Conservation (phyloP, 805 yeast genomes). For the Torulaspora microellipsoides region DNA sequence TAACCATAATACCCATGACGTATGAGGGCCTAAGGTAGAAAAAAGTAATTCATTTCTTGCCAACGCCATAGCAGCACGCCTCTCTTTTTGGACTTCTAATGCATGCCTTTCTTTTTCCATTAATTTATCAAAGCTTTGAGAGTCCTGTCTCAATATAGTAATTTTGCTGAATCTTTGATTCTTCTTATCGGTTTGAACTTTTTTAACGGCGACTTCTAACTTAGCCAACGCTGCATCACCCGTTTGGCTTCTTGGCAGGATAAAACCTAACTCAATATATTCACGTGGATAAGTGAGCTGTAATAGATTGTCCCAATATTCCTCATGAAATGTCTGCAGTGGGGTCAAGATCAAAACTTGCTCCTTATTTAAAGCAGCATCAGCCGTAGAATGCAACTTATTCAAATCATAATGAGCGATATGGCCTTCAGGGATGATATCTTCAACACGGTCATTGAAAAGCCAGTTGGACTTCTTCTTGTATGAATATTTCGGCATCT, state of each 20-base stretch:
- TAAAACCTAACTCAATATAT: constrained; percentile 83
- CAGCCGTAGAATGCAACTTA: constrained; percentile 62
- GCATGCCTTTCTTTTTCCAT: constrained; percentile 90
- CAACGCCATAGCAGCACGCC: constrained; percentile 87
- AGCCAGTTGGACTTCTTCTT: constrained; percentile 37
- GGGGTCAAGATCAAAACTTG: constrained; percentile 86
- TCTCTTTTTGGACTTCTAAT: constrained; percentile 73
- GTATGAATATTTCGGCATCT: constrained; percentile 46
- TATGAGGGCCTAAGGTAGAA: constrained; percentile 82
- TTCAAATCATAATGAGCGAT: constrained; percentile 83
- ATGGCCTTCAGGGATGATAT: constrained; percentile 63
- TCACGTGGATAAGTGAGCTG: constrained; percentile 77
- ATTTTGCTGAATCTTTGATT: constrained; percentile 72
- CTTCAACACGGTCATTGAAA: constrained; percentile 48
- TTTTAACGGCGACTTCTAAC: constrained; percentile 72
- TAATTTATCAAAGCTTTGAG: constrained; percentile 69
- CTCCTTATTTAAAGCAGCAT: constrained; percentile 72
- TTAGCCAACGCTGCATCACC: constrained; percentile 75
- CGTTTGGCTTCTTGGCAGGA: constrained; percentile 73
- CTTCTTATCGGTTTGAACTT: constrained; percentile 59
- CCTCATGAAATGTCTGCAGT: constrained; percentile 76
- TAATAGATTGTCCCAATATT: constrained; percentile 83
- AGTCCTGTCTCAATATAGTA: constrained; percentile 87
- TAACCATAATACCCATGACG: constrained; percentile 95
- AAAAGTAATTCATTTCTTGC: constrained; percentile 90